Conservation (phyloP, 2,329 filamentous ascomycete genomes). For the Sporothrix inflata region DNA sequence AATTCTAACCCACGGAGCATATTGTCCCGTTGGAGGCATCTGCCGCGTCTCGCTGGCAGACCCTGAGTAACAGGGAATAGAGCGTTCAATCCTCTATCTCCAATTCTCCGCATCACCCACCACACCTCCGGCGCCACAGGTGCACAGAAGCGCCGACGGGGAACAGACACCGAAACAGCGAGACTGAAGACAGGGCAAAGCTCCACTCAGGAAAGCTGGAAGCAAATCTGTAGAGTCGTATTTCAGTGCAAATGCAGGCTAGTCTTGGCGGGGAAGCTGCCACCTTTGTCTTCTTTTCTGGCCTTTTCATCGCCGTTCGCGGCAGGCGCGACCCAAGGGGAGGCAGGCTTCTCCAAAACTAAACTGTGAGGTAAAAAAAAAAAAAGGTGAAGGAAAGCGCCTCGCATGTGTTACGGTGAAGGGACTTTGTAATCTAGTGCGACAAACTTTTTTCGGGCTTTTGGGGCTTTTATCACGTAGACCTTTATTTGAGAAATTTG, state of each 20-base stretch:
- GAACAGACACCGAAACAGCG: conserved; percentile 22
- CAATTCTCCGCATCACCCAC: conserved; percentile 27
- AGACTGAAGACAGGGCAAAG: background rate
- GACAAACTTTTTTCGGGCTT: conserved; percentile 11
- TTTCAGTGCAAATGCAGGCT: conserved; percentile 13
- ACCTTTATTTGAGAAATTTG: conserved; percentile 6
- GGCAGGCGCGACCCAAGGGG: conserved; percentile 23
- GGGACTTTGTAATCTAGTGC: conserved; percentile 15
- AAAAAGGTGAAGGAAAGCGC: background rate
- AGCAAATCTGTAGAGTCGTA: conserved; percentile 6
- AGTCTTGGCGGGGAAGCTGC: conserved; percentile 23
- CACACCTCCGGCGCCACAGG: conserved; percentile 18
- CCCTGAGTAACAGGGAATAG: background rate
- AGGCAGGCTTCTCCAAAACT: conserved; percentile 18
- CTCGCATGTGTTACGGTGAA: conserved; percentile 18
- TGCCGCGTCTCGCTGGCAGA: background rate
- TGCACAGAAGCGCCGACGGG: conserved; percentile 20
- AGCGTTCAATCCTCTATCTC: background rate
- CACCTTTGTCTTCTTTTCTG: conserved; percentile 9
- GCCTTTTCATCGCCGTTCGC: conserved; percentile 25
- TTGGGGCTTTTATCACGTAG: conserved; percentile 11
- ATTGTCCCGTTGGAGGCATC: conserved; percentile 27
- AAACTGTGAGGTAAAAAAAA: background rate
- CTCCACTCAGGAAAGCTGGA: background rate
- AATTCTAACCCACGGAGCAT: conserved; percentile 27